phyloP scores from a whole-genome alignment of 805 yeast species.

The Saccharomycopsis vini region DNA sequence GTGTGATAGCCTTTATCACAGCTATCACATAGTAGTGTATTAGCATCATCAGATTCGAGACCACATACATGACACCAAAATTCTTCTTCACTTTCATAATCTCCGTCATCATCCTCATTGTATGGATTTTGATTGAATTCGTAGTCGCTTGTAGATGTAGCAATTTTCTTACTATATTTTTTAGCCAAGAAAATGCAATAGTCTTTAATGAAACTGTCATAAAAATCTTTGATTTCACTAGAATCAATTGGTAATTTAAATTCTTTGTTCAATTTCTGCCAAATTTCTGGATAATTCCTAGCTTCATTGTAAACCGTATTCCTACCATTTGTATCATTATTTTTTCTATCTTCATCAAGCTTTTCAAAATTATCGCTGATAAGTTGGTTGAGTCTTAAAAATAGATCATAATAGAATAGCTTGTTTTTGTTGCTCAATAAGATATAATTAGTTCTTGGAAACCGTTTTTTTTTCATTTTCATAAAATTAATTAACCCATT shows the following conservation, averaged over 20 bases:
- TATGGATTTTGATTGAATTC: slow-evolving; percentile 19
- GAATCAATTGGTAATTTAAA: slow-evolving; percentile 5
- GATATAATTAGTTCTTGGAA: slow-evolving; percentile 18
- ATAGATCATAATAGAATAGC: slow-evolving; percentile 32
- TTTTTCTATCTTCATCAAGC: slow-evolving; percentile 6
- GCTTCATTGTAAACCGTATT: slow-evolving; percentile 14
- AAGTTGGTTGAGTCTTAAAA: slow-evolving; percentile 26
- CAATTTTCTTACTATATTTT: slow-evolving; percentile 16
- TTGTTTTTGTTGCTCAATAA: slow-evolving; percentile 10
- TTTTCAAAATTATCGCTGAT: slow-evolving; percentile 4
- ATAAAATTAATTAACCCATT: slow-evolving; percentile 53
- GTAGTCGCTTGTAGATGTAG: slow-evolving; percentile 9
- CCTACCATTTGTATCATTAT: slow-evolving; percentile 16
- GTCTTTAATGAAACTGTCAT: slow-evolving; percentile 22
- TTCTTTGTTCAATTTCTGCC: slow-evolving; percentile 22
- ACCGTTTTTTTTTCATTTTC: slow-evolving; percentile 32
- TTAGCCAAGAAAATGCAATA: slow-evolving; percentile 29
- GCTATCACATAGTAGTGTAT: slow-evolving; percentile 58
- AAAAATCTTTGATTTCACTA: slow-evolving; percentile 21
- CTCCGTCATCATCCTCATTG: slow-evolving; percentile 22
- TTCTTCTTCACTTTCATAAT: slow-evolving; percentile 22
- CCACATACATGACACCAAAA: slow-evolving; percentile 23
- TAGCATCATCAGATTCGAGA: slow-evolving; percentile 26
- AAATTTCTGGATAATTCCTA: slow-evolving; percentile 21
- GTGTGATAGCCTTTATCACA: slow-evolving; percentile 66